Conservation (phyloP, 106 monocot genomes). For the Platanthera zijinensis region DNA sequence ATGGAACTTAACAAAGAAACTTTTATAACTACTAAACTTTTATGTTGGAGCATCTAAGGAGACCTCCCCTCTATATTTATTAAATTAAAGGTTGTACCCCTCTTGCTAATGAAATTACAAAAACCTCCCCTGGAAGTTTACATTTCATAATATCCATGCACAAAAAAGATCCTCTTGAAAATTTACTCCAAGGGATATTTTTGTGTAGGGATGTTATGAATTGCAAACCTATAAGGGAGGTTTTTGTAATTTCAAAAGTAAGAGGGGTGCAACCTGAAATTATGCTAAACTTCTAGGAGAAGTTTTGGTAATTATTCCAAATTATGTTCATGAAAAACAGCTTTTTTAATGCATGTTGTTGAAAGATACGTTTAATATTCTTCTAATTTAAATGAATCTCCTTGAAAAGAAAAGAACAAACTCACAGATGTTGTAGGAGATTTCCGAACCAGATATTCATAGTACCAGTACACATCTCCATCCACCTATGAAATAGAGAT, state of each 20-base stretch:
- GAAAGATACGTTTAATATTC: neutral
- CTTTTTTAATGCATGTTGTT: neutral
- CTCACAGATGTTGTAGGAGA: constrained; percentile 84
- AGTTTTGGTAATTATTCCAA: neutral
- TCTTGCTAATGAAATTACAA: too few relatives aligned
- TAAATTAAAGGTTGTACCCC: too few relatives aligned
- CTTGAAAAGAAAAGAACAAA: constrained; percentile 2
- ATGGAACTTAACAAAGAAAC: neutral
- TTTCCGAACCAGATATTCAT: constrained; percentile 91
- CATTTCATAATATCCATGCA: too few relatives aligned
- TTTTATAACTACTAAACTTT: neutral
- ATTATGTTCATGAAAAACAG: too few relatives aligned
- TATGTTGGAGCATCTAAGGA: neutral
- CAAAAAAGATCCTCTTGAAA: too few relatives aligned
- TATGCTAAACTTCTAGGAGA: neutral
- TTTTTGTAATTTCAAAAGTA: too few relatives aligned
- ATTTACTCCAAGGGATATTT: too few relatives aligned
- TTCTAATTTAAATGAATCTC: neutral
- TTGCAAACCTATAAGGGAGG: too few relatives aligned
- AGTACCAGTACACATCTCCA: constrained; percentile 88
- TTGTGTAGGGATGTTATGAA: too few relatives aligned
- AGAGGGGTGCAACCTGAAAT: too few relatives aligned
- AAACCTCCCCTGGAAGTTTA: too few relatives aligned
- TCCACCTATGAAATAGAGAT: constrained; percentile 42
- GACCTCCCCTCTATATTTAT: too few relatives aligned